Percentiles rank a stretch among this genome's conserved stretches.
These are phyloP conservation scores for Epicoccum sorghinum DNA, from an alignment of 2,329 filamentous ascomycete genomes.

Conservation along the genomic window DNA sequence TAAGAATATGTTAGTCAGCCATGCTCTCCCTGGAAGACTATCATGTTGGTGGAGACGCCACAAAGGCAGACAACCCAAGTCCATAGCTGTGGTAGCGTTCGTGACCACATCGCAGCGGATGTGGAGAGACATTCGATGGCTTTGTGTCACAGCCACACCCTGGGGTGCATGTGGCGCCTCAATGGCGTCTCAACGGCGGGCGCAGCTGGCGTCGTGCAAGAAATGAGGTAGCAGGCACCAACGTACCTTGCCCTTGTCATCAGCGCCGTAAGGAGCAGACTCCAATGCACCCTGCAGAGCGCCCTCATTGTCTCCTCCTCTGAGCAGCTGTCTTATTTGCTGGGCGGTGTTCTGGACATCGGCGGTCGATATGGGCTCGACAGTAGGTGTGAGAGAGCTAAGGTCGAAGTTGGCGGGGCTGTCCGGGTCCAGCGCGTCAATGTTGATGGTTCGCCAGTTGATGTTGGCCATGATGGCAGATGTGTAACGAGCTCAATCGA, in stretches of 20 bases:
- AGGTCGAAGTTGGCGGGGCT: constrained; percentile 91
- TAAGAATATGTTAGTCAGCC: constrained; percentile 36
- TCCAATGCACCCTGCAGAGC: constrained; percentile 84
- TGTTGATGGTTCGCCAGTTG: constrained; percentile 88
- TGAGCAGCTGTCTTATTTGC: constrained; percentile 85
- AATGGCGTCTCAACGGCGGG: neutral
- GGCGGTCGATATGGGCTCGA: constrained; percentile 73
- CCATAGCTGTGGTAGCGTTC: constrained; percentile 28
- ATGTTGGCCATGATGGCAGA: constrained; percentile 52
- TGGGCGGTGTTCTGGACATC: constrained; percentile 78
- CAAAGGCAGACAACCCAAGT: constrained; percentile 31
- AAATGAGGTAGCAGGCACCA: constrained; percentile 22
- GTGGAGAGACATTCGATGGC: constrained; percentile 33
- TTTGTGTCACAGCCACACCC: constrained; percentile 20
- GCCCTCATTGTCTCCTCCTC: constrained; percentile 85
- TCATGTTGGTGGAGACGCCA: constrained; percentile 18
- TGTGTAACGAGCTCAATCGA: constrained; percentile 14
- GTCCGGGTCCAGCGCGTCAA: constrained; percentile 89
- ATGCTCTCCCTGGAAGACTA: constrained; percentile 15
- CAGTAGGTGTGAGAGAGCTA: constrained; percentile 78
- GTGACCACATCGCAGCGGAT: constrained; percentile 20
- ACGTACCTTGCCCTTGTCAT: constrained; percentile 60
- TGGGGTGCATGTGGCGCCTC: constrained; percentile 11
- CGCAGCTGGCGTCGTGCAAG: constrained; percentile 10
- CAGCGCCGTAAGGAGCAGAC: constrained; percentile 74